A percentile compares a stretch with the other conserved stretches of the same genome.
Conservation (phyloP, 495 filamentous ascomycete genomes). For the Penicillium soppii region DNA sequence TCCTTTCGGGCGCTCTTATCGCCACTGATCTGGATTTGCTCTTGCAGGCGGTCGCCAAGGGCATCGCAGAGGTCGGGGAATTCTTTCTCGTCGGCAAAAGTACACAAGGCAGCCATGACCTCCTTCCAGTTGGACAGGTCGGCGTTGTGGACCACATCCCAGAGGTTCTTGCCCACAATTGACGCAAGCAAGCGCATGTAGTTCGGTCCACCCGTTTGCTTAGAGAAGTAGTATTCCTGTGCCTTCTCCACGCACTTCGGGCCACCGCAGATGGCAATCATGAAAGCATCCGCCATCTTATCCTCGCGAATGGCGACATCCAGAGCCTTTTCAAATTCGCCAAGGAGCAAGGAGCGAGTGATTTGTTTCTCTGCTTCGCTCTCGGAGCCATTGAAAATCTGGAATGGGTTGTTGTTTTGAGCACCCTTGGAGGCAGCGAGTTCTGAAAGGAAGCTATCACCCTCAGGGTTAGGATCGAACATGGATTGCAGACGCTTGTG, state of each 20-base stretch:
- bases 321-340: constrained; percentile 87
- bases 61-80: constrained; percentile 97
- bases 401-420: constrained; percentile 84
- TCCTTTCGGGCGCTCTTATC: constrained; percentile 68
- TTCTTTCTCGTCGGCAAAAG: constrained; percentile 84
- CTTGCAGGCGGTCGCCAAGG: constrained; percentile 85
- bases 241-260: constrained; percentile 93
- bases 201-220: constrained; percentile 78
- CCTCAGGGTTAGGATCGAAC: constrained; percentile 75
- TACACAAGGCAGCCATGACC: constrained; percentile 92
- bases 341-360: constrained; percentile 82
- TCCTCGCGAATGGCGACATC: constrained; percentile 84
- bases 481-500: constrained; percentile 73
- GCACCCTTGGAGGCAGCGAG: constrained; percentile 74
- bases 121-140: constrained; percentile 94
- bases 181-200: constrained; percentile 90
- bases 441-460: constrained; percentile 77
- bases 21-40: constrained; percentile 53
- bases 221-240: constrained; percentile 85
- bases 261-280: constrained; percentile 95
- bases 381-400: constrained; percentile 76
- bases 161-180: constrained; percentile 92
- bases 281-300: constrained; percentile 92
- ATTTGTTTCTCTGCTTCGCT: constrained; percentile 81
- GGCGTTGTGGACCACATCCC: constrained; percentile 97